These are phyloP conservation scores for Aquilaria sinensis DNA, from an alignment of 345 rosid species.

Conservation along the genomic window DNA sequence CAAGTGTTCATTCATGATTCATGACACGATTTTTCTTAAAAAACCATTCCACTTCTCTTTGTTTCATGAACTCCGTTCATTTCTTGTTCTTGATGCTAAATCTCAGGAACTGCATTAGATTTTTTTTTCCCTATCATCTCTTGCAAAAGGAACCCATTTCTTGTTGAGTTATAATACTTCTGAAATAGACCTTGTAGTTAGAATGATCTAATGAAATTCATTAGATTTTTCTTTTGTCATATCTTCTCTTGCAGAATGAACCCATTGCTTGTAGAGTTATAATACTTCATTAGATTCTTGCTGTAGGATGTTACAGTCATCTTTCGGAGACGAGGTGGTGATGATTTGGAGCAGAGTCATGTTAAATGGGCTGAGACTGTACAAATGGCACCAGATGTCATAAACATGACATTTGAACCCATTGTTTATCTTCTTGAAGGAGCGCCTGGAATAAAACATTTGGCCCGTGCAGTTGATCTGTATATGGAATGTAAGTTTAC, in stretches of 20 bases:
- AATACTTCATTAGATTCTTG: conserved; percentile 27
- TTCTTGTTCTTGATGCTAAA: neutral
- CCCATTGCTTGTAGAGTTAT: neutral
- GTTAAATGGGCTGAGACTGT: conserved; percentile 83
- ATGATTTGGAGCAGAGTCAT: conserved; percentile 96
- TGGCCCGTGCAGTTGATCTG: conserved; percentile 78
- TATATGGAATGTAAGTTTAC: conserved; percentile 85
- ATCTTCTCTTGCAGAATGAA: neutral
- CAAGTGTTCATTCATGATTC: neutral
- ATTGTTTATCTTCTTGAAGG: conserved; percentile 84
- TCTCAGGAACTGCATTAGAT: neutral
- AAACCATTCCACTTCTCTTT: too few relatives aligned
- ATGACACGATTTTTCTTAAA: too few relatives aligned
- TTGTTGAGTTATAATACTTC: neutral
- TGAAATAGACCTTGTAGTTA: too few relatives aligned
- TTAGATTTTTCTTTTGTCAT: neutral
- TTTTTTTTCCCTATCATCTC: neutral
- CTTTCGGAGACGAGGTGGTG: conserved; percentile 98
- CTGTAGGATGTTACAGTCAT: conserved; percentile 98
- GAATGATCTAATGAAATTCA: neutral
- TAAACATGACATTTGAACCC: conserved; percentile 88
- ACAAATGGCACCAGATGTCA: conserved; percentile 74
- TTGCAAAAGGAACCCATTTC: neutral
- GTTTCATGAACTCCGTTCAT: too few relatives aligned
- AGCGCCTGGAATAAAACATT: conserved; percentile 80